Evolutionary conservation across 805 yeast genomes (phyloP).

Genomic region (Metschnikowia vanudenii): DNA sequence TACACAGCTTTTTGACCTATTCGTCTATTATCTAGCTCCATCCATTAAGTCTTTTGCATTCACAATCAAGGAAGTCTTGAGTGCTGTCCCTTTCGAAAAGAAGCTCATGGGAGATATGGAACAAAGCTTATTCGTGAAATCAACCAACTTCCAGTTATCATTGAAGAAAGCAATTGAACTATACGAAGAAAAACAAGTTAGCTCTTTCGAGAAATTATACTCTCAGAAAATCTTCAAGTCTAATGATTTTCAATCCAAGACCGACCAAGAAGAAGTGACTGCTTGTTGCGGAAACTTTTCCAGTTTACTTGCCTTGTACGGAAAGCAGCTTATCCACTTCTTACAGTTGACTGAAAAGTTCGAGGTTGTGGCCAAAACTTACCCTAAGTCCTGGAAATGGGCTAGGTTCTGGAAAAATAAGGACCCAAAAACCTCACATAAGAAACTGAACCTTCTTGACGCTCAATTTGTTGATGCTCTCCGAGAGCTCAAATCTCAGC

Average conservation of each 20-base stretch:
- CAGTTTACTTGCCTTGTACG: constrained; percentile 58
- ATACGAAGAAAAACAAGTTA: constrained; percentile 54
- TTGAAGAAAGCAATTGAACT: constrained; percentile 51
- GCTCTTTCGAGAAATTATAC: constrained; percentile 59
- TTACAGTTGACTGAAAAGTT: constrained; percentile 45
- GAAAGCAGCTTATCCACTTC: constrained; percentile 53
- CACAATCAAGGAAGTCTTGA: constrained; percentile 60
- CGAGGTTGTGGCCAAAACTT: constrained; percentile 23
- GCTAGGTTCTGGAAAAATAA: constrained; percentile 46
- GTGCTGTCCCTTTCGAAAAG: constrained; percentile 55
- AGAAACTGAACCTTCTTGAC: constrained; percentile 7
- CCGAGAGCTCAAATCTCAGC: constrained; percentile 18
- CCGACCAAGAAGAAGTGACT: constrained; percentile 76
- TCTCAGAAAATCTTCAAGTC: constrained; percentile 49
- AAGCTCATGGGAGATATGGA: constrained; percentile 19
- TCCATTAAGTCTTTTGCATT: constrained; percentile 64
- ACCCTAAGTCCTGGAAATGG: constrained; percentile 49
- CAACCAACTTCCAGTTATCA: constrained; percentile 46
- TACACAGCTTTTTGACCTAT: constrained; percentile 58
- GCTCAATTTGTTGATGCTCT: constrained; percentile 21
- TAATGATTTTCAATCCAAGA: constrained; percentile 37
- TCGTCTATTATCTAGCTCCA: constrained; percentile 69
- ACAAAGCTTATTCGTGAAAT: constrained; percentile 35
- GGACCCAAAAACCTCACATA: constrained; percentile 14
- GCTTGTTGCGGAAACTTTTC: constrained; percentile 84